A percentile compares a stretch with the other conserved stretches of the same genome.
Evolutionary conservation across 208 protist genomes (phyloP).

Genomic region (Trypanosoma caninum): DNA sequence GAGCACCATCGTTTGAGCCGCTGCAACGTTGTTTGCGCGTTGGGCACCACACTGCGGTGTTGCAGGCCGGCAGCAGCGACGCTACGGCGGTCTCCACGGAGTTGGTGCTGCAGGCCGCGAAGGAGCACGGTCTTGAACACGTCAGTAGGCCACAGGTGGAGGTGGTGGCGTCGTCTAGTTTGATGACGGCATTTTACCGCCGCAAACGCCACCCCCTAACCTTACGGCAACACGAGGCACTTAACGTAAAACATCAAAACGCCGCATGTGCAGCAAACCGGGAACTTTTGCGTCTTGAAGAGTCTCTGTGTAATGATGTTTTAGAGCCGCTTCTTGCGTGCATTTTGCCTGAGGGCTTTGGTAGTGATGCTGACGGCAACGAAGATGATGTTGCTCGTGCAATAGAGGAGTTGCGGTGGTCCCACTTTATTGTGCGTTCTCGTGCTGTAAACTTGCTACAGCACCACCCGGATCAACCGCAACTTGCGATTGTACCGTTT

Average conservation of each 20-base stretch:
- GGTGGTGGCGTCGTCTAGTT: conserved; percentile 34
- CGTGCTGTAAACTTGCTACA: conserved; percentile 57
- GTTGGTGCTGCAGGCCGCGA: conserved; percentile 52
- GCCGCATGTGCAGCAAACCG: conserved; percentile 18
- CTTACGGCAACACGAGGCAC: conserved; percentile 42
- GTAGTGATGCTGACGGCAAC: neutral
- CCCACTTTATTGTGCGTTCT: conserved; percentile 87
- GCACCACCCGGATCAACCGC: conserved; percentile 6
- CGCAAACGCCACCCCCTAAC: conserved; percentile 45
- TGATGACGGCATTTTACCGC: conserved; percentile 55
- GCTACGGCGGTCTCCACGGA: conserved; percentile 22
- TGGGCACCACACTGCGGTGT: conserved; percentile 21
- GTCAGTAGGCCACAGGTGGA: conserved; percentile 47
- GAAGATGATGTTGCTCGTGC: no score
- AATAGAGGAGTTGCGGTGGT: conserved; percentile 50
- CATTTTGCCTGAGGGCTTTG: neutral
- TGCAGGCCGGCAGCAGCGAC: conserved; percentile 23
- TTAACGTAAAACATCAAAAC: conserved; percentile 26
- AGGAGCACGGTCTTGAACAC: conserved; percentile 32
- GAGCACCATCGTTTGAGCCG: conserved; percentile 20
- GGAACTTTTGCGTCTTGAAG: conserved; percentile 37
- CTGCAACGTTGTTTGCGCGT: conserved; percentile 54
- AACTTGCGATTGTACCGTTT: conserved; percentile 64
- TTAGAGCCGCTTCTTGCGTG: conserved; percentile 34
- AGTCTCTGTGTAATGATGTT: conserved; percentile 31